Conservation (phyloP, 192 early-diverging fungal genomes). For the Umbelopsis sp. region DNA sequence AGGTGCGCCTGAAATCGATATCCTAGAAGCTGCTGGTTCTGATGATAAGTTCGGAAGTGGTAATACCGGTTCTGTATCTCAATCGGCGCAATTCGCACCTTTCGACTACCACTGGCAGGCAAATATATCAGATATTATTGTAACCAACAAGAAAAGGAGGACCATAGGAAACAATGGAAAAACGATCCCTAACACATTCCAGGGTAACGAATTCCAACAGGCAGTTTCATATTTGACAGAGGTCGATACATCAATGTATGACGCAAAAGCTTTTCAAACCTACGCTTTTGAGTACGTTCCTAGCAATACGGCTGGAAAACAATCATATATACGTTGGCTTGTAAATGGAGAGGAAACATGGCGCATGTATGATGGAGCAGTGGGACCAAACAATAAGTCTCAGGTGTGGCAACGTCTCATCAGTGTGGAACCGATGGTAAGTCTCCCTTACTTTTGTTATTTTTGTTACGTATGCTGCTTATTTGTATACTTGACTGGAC, state of each 20-base stretch:
- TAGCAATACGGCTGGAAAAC: neutral
- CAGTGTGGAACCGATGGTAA: slow-evolving; percentile 20
- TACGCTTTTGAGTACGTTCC: slow-evolving; percentile 11
- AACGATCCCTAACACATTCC: slow-evolving; percentile 9
- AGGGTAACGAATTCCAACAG: slow-evolving; percentile 1
- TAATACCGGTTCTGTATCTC: neutral
- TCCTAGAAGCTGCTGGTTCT: slow-evolving; percentile 43
- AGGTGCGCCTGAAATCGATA: slow-evolving; percentile 60
- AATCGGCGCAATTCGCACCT: slow-evolving; percentile 10
- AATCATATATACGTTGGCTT: slow-evolving; percentile 9
- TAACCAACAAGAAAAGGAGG: neutral
- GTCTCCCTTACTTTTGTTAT: neutral
- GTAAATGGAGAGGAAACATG: slow-evolving; percentile 14
- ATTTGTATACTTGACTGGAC: neutral
- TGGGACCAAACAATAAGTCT: slow-evolving; percentile 8
- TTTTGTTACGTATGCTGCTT: neutral
- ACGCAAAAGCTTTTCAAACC: slow-evolving; percentile 4
- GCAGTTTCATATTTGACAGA: neutral
- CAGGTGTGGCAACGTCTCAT: slow-evolving; percentile 14
- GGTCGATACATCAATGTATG: neutral
- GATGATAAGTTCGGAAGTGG: neutral
- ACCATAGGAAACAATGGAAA: neutral
- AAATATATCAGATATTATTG: neutral
- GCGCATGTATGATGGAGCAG: slow-evolving; percentile 14
- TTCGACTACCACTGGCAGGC: slow-evolving; percentile 4